Evolutionary conservation across 1,139 yeast species (phyloP).

Genomic region (Debaryomyces nepalensis): DNA sequence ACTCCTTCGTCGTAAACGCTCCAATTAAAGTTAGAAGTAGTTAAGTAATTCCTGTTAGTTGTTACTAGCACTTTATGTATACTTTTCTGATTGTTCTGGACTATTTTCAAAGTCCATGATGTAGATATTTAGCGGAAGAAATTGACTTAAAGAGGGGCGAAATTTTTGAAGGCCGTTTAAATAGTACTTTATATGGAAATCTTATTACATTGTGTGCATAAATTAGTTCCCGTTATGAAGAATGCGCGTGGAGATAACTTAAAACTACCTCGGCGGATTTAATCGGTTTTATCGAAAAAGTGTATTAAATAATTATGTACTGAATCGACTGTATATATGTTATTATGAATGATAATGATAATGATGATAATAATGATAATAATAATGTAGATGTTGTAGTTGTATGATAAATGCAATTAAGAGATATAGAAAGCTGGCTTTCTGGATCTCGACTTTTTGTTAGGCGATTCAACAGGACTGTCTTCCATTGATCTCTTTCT

Average conservation of each 20-base stretch:
- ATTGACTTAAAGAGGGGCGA: background rate
- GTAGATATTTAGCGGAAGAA: background rate
- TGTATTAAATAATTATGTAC: background rate
- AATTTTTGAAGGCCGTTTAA: background rate
- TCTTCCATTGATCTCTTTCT: slow-evolving; percentile 17
- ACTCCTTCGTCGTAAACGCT: too few species aligned
- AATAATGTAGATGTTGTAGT: background rate
- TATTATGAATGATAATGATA: too few species aligned
- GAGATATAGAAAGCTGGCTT: slow-evolving; percentile 26
- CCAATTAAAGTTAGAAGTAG: too few species aligned
- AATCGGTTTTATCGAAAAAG: background rate
- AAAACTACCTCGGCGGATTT: background rate
- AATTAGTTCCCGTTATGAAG: slow-evolving; percentile 4
- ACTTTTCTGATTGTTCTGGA: too few species aligned
- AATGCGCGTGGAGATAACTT: slow-evolving; percentile 1
- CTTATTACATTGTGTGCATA: slow-evolving; percentile 4
- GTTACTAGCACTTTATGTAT: too few species aligned
- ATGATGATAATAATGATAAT: background rate
- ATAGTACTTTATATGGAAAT: background rate
- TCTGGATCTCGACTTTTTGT: slow-evolving; percentile 30
- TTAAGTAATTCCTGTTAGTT: too few species aligned
- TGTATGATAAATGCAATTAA: slow-evolving; percentile 8
- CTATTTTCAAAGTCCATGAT: background rate
- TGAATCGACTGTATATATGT: too few species aligned
- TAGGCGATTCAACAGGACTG: slow-evolving; percentile 13